Evolutionary conservation across 768 basidiomycete genomes (phyloP).

Genomic region (Omphalotus guepiniiformis): DNA sequence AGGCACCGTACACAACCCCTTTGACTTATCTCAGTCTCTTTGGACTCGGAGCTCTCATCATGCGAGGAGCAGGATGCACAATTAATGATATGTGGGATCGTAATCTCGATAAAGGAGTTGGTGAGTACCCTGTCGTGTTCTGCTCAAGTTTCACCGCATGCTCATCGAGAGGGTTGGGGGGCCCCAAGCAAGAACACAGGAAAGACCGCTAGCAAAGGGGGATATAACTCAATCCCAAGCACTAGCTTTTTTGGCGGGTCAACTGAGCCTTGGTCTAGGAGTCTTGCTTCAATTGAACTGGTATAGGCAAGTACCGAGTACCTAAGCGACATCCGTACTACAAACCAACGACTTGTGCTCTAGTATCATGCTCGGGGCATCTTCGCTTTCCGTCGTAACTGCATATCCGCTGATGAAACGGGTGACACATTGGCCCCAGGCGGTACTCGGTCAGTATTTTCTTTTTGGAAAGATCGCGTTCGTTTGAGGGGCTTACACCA

Average conservation of each 20-base stretch:
- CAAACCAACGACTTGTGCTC: conserved; percentile 2
- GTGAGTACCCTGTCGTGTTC: conserved; percentile 38
- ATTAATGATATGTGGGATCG: conserved; percentile 99
- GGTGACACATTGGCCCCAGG: conserved; percentile 95
- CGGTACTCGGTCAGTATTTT: conserved; percentile 71
- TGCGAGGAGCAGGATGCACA: conserved; percentile 98
- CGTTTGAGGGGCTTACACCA: too few relatives aligned
- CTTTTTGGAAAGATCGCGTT: neutral
- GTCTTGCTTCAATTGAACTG: conserved; percentile 89
- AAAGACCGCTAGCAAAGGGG: conserved; percentile 83
- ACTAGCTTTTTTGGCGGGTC: conserved; percentile 72
- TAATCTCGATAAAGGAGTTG: conserved; percentile 87
- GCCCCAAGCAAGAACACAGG: conserved; percentile 75
- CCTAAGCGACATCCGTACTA: too few relatives aligned
- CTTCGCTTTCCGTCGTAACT: conserved; percentile 82
- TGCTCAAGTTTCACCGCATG: neutral
- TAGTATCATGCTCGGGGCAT: conserved; percentile 91
- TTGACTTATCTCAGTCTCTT: conserved; percentile 79
- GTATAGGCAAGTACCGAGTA: conserved; percentile 77
- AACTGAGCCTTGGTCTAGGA: conserved; percentile 78
- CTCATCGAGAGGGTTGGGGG: conserved; percentile 3
- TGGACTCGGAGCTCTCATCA: conserved; percentile 85
- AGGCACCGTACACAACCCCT: conserved; percentile 62
- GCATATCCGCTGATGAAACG: conserved; percentile 98
- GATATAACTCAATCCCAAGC: conserved; percentile 77